These are phyloP conservation scores for Starmerella apis DNA, from an alignment of 805 yeast species.

Conservation along the genomic window DNA sequence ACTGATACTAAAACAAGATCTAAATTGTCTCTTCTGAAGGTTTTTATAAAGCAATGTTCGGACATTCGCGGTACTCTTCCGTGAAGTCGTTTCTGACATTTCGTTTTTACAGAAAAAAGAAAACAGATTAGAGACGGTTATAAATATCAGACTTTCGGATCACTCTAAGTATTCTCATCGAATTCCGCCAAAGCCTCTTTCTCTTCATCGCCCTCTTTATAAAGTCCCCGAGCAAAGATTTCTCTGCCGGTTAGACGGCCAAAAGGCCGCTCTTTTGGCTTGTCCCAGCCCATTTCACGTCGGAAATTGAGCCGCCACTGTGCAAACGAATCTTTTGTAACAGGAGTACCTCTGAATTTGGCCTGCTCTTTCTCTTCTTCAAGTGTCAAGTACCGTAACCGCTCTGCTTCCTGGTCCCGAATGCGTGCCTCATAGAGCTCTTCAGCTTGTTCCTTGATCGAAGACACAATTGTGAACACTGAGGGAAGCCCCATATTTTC, in stretches of 20 bases:
- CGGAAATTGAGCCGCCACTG: conserved; percentile 68
- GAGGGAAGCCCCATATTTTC: conserved; percentile 86
- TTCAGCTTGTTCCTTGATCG: conserved; percentile 76
- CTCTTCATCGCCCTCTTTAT: conserved; percentile 52
- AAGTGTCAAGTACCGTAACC: conserved; percentile 48
- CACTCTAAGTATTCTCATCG: neutral
- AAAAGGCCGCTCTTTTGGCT: conserved; percentile 43
- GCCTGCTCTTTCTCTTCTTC: conserved; percentile 76
- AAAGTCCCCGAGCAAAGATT: conserved; percentile 83
- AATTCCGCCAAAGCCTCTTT: conserved; percentile 27
- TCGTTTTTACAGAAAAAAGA: no score
- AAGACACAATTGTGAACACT: conserved; percentile 65
- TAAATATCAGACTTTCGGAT: neutral
- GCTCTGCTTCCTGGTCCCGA: conserved; percentile 41
- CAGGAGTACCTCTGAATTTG: conserved; percentile 84
- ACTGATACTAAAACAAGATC: neutral
- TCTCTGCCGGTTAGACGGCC: conserved; percentile 81
- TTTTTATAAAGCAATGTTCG: no score
- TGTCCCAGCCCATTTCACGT: conserved; percentile 59
- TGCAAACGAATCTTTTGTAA: conserved; percentile 62
- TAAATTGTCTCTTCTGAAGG: neutral
- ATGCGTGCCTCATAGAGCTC: conserved; percentile 50
- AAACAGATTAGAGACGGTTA: neutral
- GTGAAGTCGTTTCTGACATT: no score
- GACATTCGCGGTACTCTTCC: no score